A percentile compares a stretch with the other conserved stretches of the same genome.
Evolutionary conservation across 352 stramenopile species (phyloP).

Genomic region (Pythium plurisporium): DNA sequence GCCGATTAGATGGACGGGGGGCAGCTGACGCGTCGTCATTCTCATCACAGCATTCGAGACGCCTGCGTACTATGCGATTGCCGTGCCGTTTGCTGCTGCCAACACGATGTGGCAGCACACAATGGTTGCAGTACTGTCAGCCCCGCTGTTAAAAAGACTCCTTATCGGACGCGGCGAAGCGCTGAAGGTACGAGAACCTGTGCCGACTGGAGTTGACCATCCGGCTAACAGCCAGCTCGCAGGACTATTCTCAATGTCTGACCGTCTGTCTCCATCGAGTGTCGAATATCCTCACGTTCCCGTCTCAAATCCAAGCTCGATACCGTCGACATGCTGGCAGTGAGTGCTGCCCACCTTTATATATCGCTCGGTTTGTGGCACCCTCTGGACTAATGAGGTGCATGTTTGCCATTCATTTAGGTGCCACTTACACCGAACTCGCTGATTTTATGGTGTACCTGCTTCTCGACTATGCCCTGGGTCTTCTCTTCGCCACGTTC

Average conservation of each 20-base stretch:
- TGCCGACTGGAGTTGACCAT: background rate
- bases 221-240: background rate
- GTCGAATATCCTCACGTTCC: background rate
- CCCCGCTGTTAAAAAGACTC: background rate
- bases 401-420: background rate
- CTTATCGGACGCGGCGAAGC: background rate
- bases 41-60: background rate
- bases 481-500: conserved; percentile 18
- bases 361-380: no score
- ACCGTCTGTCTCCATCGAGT: conserved; percentile 1
- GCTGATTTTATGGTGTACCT: conserved; percentile 8
- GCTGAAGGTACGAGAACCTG: conserved; percentile 10
- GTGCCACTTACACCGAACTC: background rate
- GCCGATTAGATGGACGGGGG: background rate
- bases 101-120: background rate
- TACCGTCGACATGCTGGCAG: conserved; percentile 4
- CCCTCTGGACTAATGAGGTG: background rate
- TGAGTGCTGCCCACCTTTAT: background rate
- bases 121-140: background rate
- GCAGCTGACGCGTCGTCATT: background rate
- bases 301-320: background rate
- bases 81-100: background rate
- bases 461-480: conserved; percentile 9
- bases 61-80: background rate
- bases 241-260: conserved; percentile 19